Conservation (phyloP, 2,329 filamentous ascomycete species). For the Aotearoamyces nothofagi region DNA sequence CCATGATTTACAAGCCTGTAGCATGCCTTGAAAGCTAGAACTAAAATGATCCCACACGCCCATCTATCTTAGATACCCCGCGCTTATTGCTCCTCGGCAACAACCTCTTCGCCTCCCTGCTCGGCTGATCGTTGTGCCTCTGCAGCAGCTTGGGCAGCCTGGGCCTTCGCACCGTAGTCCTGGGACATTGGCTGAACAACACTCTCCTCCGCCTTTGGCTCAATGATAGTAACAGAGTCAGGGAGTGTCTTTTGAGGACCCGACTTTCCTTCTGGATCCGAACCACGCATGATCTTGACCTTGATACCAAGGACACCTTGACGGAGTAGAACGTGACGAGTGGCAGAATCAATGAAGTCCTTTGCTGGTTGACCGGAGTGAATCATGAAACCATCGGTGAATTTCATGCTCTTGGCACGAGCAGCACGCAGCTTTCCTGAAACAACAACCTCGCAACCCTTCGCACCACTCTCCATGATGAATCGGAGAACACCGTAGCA, state of each 20-base stretch:
- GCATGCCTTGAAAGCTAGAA: conserved; percentile 13
- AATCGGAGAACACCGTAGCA: conserved; percentile 99
- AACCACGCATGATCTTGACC: conserved; percentile 99
- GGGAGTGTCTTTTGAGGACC: conserved; percentile 94
- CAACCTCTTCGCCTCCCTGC: conserved; percentile 34
- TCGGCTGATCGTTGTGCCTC: conserved; percentile 40
- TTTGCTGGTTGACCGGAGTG: conserved; percentile 99
- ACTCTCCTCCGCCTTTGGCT: conserved; percentile 98
- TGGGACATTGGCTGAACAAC: conserved; percentile 92
- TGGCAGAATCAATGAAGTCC: conserved; percentile 98
- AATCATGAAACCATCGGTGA: conserved; percentile 99
- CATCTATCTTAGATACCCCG: conserved; percentile 10
- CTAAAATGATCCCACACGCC: conserved; percentile 19
- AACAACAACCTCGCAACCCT: conserved; percentile 99
- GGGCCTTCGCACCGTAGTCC: conserved; percentile 94
- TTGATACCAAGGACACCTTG: conserved; percentile 99
- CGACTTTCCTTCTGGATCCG: conserved; percentile 97
- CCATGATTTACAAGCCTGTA: conserved; percentile 17
- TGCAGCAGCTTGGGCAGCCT: conserved; percentile 52
- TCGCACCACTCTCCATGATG: conserved; percentile 99
- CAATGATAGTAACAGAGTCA: conserved; percentile 98
- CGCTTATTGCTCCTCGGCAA: conserved; percentile 21
- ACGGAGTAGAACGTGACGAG: conserved; percentile 97
- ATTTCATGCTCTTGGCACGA: conserved; percentile 99
- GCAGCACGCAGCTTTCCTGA: conserved; percentile 98